Percentiles rank a stretch among this genome's conserved stretches.
Evolutionary conservation across 2,329 filamentous ascomycete species (phyloP).

Genomic region (Samsoniella hepiali): DNA sequence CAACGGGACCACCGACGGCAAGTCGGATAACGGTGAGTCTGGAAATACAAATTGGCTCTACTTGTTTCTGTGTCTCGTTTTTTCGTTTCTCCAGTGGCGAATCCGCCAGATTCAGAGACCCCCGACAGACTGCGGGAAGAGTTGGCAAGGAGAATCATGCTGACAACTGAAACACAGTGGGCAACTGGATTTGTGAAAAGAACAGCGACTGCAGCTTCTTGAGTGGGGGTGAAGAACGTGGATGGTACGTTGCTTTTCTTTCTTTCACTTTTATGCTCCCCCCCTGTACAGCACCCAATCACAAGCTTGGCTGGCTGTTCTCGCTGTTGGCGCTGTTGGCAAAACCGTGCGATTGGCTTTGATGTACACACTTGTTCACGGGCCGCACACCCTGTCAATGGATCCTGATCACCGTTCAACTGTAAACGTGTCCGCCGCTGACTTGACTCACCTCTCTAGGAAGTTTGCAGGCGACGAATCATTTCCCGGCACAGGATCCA

Average conservation of each 20-base stretch:
- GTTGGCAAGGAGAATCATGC: constrained; percentile 29
- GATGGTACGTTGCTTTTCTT: constrained; percentile 61
- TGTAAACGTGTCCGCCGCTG: background rate
- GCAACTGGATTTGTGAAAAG: constrained; percentile 74
- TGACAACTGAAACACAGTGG: constrained; percentile 37
- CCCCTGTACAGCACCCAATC: background rate
- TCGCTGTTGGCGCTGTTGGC: background rate
- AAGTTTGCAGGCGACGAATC: constrained; percentile 56
- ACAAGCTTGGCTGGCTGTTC: background rate
- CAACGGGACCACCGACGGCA: background rate
- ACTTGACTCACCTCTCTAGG: constrained; percentile 25
- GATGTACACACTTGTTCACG: background rate
- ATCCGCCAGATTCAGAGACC: background rate
- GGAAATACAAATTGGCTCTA: background rate
- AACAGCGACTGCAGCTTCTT: constrained; percentile 88
- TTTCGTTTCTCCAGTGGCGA: background rate
- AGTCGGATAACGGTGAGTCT: constrained; percentile 14
- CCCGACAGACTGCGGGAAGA: background rate
- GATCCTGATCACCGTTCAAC: background rate
- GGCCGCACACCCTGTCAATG: background rate
- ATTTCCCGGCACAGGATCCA: constrained; percentile 42
- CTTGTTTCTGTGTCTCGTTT: background rate
- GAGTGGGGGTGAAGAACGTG: constrained; percentile 75
- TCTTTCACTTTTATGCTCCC: background rate
- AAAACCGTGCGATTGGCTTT: background rate